These are phyloP conservation scores for Puya raimondii DNA, from an alignment of 176 grass and related monocot species.

Conservation along the genomic window DNA sequence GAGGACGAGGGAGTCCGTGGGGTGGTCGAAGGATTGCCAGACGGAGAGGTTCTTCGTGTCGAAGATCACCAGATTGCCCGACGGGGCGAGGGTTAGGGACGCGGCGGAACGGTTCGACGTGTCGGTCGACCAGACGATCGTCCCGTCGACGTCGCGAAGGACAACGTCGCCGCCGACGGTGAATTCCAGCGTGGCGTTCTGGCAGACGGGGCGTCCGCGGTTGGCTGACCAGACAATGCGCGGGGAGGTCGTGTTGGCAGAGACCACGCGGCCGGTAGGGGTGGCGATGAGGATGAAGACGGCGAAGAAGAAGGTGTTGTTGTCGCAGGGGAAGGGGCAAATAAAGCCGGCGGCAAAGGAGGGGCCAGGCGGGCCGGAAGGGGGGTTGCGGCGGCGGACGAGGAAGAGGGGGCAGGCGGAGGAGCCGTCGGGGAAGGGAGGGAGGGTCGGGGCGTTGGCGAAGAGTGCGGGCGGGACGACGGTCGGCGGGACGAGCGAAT, in stretches of 20 bases:
- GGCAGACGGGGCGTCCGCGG: conserved; percentile 6
- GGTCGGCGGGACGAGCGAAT: not conserved
- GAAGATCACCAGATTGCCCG: conserved; percentile 37
- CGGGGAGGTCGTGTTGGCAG: not conserved
- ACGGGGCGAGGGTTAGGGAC: conserved; percentile 19
- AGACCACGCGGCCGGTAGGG: not conserved
- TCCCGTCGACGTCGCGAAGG: conserved; percentile 18
- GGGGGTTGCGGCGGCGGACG: not conserved
- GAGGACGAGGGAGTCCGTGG: conserved; percentile 26
- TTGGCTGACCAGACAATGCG: conserved; percentile 46
- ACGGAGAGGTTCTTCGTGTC: conserved; percentile 22
- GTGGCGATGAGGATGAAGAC: conserved; percentile 26
- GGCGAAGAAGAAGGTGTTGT: conserved; percentile 14
- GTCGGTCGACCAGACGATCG: conserved; percentile 23
- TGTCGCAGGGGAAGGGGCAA: conserved; percentile 22
- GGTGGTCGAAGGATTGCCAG: conserved; percentile 48
- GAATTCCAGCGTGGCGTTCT: conserved; percentile 32
- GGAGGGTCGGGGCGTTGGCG: not conserved
- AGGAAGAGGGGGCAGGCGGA: not conserved
- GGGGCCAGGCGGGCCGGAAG: not conserved
- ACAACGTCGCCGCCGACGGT: conserved; percentile 13
- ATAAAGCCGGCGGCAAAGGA: conserved; percentile 33
- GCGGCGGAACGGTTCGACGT: not conserved
- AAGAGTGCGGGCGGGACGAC: not conserved
- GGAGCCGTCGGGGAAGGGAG: not conserved